phyloP scores from a whole-genome alignment of 2,329 filamentous ascomycete species.

The Nemania sp. region DNA sequence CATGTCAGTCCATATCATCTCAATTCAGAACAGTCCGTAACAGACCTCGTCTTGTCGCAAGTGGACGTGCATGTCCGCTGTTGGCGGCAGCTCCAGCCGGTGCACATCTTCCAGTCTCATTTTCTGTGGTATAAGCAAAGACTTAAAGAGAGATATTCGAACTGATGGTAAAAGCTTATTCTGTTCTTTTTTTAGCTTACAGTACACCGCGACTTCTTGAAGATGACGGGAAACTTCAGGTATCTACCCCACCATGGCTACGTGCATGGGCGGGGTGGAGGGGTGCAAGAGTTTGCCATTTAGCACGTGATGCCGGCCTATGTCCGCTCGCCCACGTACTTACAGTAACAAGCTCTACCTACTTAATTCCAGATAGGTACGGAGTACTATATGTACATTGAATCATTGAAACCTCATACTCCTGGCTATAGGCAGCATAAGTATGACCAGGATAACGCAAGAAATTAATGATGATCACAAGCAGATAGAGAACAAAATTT shows the following conservation, averaged over 20 bases:
- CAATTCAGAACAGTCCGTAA: background rate
- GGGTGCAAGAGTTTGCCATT: conserved; percentile 3
- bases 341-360: background rate
- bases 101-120: conserved; percentile 44
- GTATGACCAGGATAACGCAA: too few relatives aligned
- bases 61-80: conserved; percentile 73
- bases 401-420: too few relatives aligned
- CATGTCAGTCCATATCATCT: conserved; percentile 41
- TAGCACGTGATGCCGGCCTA: conserved; percentile 20
- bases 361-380: too few relatives aligned
- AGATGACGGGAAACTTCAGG: background rate
- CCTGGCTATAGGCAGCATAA: too few relatives aligned
- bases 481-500: too few relatives aligned
- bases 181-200: background rate
- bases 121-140: conserved; percentile 15
- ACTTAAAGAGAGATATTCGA: background rate
- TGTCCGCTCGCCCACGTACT: too few relatives aligned
- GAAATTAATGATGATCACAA: too few relatives aligned
- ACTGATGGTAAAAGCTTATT: background rate
- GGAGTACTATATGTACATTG: too few relatives aligned
- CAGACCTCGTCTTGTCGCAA: conserved; percentile 62
- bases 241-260: conserved; percentile 18
- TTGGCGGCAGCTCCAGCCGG: conserved; percentile 59
- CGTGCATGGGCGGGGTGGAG: conserved; percentile 8
- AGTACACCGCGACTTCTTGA: background rate